Evolutionary conservation across 805 yeast genomes (phyloP), one percentile per base, ranked within the genome.

Genomic region (Metschnikowia amazonensis): DNA sequence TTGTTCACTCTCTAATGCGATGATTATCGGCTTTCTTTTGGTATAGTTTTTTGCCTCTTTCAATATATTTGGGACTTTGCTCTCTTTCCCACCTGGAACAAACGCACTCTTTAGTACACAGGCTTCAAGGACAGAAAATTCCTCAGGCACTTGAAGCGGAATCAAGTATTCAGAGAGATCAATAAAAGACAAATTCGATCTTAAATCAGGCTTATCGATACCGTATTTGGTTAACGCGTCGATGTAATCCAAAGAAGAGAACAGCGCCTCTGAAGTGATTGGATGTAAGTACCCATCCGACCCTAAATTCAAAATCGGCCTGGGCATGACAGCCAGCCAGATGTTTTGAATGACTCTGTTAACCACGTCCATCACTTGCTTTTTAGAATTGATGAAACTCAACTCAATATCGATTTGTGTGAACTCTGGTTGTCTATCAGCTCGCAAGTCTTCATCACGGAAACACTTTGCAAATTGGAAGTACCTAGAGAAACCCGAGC

Each of bases 361-460:
- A 2, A 92, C 81, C 0, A 80, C 82, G 0, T 60, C 46, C 62
- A 79, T 81, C 5, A 94, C 95, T 47, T 69, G 73, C 53, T 86
- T 87, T 13, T 72, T 67, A 27, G 80, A 79, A 50, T 74, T 73
- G 2, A 90, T 83, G 69, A 84, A 94, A 16, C 90, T 79, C 92
- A 94, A 84, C 64, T 94, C 99, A 66, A 94, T 56, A 72, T 94
- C 99, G n/a, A 94, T 69, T 66, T 94, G 99, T 0, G 99, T 94
- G 63, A 94, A 94, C 62, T 94, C 99, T 0, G 98, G 98, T 65
- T 94, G 99, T 64, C 99, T 78, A 63, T 94, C 99, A 1, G 88
- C 82, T 48, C 99, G 76, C 46, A 94, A 74, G 66, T 94, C 98
- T 63, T 94, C 99, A 63, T 94, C 99, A 53, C 99, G 75, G 63